These are phyloP conservation scores for Ophiostoma triangulosporum DNA, from an alignment of 2,329 filamentous ascomycete genomes.

Conservation along the genomic window DNA sequence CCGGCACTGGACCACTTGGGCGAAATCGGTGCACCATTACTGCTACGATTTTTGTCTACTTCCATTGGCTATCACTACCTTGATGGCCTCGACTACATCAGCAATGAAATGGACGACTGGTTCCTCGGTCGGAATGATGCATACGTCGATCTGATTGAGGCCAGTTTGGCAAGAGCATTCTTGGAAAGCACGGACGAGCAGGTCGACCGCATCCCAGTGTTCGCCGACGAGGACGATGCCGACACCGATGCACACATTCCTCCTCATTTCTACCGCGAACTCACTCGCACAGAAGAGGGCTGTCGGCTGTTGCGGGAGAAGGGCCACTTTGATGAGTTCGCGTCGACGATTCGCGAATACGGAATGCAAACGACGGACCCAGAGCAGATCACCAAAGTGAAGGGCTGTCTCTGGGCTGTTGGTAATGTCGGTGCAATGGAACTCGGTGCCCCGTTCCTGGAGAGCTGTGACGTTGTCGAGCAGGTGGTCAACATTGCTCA, in stretches of 20 bases:
- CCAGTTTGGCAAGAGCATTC: conserved; percentile 57
- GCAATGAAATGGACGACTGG: conserved; percentile 99
- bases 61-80: conserved; percentile 97
- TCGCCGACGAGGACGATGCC: conserved; percentile 40
- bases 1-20: conserved; percentile 90
- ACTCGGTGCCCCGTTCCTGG: conserved; percentile 83
- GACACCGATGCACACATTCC: conserved; percentile 57
- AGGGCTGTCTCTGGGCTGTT: conserved; percentile 93
- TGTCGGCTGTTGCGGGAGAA: conserved; percentile 83
- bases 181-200: conserved; percentile 48
- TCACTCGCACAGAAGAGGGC: conserved; percentile 84
- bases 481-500: conserved; percentile 83
- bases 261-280: conserved; percentile 94
- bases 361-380: conserved; percentile 72
- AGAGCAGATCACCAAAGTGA: conserved; percentile 83
- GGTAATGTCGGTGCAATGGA: conserved; percentile 99
- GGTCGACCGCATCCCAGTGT: conserved; percentile 40
- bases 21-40: conserved; percentile 85
- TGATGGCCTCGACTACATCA: conserved; percentile 94
- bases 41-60: conserved; percentile 85
- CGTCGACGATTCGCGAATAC: conserved; percentile 73
- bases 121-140: conserved; percentile 91
- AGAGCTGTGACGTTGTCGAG: conserved; percentile 76
- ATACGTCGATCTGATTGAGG: conserved; percentile 91
- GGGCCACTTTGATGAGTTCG: conserved; percentile 92